A percentile compares a stretch with the other conserved stretches of the same genome.
Conservation (phyloP, 2,329 filamentous ascomycete species). For the Colletotrichum paranaense region DNA sequence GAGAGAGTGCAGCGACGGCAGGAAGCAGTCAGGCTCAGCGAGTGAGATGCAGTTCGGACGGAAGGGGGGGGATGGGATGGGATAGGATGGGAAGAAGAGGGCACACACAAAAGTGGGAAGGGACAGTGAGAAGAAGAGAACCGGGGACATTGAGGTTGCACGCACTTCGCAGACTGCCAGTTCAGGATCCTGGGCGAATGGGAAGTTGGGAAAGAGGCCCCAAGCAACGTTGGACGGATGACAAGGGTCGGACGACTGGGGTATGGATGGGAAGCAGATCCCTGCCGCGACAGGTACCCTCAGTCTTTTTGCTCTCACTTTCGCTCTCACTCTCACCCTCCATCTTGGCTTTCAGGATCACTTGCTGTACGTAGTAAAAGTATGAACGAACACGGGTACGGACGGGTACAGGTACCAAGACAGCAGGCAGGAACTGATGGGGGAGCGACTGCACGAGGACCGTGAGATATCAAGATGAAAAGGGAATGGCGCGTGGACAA, state of each 20-base stretch:
- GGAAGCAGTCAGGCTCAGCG: conserved; percentile 11
- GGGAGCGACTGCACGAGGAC: background rate
- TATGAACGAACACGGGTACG: too few relatives aligned
- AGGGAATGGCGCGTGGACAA: conserved; percentile 5
- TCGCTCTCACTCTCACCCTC: background rate
- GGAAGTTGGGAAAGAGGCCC: background rate
- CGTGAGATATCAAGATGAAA: background rate
- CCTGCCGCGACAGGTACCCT: background rate
- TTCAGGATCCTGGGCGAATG: conserved; percentile 16
- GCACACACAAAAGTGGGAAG: conserved; percentile 26
- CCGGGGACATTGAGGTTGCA: conserved; percentile 24
- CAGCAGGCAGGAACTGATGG: background rate
- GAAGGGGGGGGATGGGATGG: conserved; percentile 10
- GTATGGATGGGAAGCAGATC: conserved; percentile 1
- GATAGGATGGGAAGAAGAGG: background rate
- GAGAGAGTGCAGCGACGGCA: background rate
- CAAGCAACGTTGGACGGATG: conserved; percentile 14
- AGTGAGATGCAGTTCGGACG: conserved; percentile 32
- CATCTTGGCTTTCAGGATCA: background rate
- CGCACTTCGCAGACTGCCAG: background rate
- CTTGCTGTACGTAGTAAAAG: background rate
- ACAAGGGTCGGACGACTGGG: conserved; percentile 8
- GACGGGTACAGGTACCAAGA: too few relatives aligned
- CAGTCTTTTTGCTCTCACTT: background rate
- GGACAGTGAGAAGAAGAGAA: conserved; percentile 27